A percentile compares a stretch with the other conserved stretches of the same genome.
phyloP scores from a whole-genome alignment of 2,329 filamentous ascomycete genomes.

The Ophiognomonia clavigignenti-juglandacearum region DNA sequence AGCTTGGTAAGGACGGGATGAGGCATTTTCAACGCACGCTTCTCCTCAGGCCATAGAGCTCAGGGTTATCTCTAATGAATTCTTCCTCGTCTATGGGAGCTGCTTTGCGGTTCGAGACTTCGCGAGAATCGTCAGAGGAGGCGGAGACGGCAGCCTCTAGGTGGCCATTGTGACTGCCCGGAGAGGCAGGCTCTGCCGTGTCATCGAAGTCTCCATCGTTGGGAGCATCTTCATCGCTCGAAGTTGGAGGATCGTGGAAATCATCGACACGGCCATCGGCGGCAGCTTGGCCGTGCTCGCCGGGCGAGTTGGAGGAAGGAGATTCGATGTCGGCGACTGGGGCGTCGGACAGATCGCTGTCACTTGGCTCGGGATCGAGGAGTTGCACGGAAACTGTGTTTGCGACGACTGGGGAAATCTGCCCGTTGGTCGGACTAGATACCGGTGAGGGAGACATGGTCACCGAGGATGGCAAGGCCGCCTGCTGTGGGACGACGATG shows the following conservation, averaged over 20 bases:
- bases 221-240: constrained; percentile 51
- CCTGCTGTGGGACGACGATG: constrained; percentile 48
- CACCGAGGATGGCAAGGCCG: constrained; percentile 58
- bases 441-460: constrained; percentile 60
- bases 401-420: constrained; percentile 50
- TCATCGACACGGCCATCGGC: constrained; percentile 30
- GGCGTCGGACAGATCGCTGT: constrained; percentile 73
- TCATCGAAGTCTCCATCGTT: constrained; percentile 70
- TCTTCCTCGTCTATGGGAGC: constrained; percentile 64
- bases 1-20: neutral
- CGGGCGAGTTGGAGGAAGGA: constrained; percentile 14
- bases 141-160: constrained; percentile 53
- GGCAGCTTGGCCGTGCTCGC: constrained; percentile 31
- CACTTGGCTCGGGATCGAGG: constrained; percentile 49
- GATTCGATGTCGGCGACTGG: constrained; percentile 42
- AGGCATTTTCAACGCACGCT: constrained; percentile 55
- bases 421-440: constrained; percentile 62
- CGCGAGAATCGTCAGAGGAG: constrained; percentile 61
- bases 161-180: constrained; percentile 39
- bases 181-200: constrained; percentile 54
- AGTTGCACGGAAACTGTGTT: constrained; percentile 36
- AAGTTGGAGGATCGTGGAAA: constrained; percentile 41
- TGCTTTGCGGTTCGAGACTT: constrained; percentile 68
- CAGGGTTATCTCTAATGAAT: constrained; percentile 85
- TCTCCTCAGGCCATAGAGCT: constrained; percentile 87